Conservation (phyloP, 805 yeast genomes). For the Ogataea wickerhamii region DNA sequence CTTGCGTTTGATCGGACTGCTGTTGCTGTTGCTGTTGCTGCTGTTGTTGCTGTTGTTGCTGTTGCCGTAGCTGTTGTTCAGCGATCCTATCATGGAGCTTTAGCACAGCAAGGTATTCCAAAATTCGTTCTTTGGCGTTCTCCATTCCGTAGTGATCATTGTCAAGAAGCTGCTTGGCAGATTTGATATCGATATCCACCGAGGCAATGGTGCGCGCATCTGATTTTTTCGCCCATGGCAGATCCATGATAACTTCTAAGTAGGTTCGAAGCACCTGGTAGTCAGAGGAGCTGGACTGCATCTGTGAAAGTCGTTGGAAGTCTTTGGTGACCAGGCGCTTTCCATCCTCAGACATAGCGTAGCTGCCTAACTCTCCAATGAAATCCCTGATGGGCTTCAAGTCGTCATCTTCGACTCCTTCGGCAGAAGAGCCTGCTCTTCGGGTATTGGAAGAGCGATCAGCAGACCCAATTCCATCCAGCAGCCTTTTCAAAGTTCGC, state of each 20-base stretch:
- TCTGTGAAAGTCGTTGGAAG: slow-evolving; percentile 49
- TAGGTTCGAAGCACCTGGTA: slow-evolving; percentile 62
- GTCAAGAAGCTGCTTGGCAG: slow-evolving; percentile 57
- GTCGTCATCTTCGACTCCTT: slow-evolving; percentile 44
- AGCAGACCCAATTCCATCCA: slow-evolving; percentile 15
- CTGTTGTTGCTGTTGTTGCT: too few relatives aligned
- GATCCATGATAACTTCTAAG: slow-evolving; percentile 60
- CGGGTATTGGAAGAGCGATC: slow-evolving; percentile 1
- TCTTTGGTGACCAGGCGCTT: slow-evolving; percentile 42
- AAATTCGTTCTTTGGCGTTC: slow-evolving; percentile 66
- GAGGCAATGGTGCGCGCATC: slow-evolving; percentile 22
- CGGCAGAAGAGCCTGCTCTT: slow-evolving; percentile 14
- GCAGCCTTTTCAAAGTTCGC: slow-evolving; percentile 24
- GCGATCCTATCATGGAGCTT: slow-evolving; percentile 43
- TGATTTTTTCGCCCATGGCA: slow-evolving; percentile 48
- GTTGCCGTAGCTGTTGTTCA: too few relatives aligned
- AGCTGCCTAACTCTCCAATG: slow-evolving; percentile 29
- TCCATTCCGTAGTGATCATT: slow-evolving; percentile 77
- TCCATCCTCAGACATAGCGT: slow-evolving; percentile 40
- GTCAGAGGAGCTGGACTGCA: slow-evolving; percentile 58
- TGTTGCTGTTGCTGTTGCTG: not conserved
- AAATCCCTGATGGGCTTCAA: slow-evolving; percentile 28
- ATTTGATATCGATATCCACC: slow-evolving; percentile 44
- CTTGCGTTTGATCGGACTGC: not conserved
- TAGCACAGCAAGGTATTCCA: slow-evolving; percentile 77